A percentile compares a stretch with the other conserved stretches of the same genome.
Conservation (phyloP, 768 basidiomycete species). For the Serendipita sp. region DNA sequence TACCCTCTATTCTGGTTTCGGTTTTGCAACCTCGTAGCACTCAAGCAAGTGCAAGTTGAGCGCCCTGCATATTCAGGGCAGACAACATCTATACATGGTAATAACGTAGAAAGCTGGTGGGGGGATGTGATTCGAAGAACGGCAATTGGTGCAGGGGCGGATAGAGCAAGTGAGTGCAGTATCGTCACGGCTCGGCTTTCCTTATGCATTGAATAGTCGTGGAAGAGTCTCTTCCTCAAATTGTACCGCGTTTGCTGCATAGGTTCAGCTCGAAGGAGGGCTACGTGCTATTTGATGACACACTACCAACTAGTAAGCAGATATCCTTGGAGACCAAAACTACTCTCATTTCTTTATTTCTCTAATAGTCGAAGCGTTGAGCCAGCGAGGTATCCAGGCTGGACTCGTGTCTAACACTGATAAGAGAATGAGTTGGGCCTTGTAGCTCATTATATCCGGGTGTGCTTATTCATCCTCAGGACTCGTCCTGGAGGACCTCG, state of each 20-base stretch:
- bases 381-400: conserved; percentile 29
- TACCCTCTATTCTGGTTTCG: background rate
- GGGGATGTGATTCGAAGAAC: conserved; percentile 57
- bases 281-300: conserved; percentile 44
- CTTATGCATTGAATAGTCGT: conserved; percentile 27
- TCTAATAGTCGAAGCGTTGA: conserved; percentile 29
- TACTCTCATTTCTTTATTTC: conserved; percentile 2
- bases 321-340: background rate
- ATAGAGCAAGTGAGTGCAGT: conserved; percentile 30
- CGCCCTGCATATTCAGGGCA: conserved; percentile 43
- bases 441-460: conserved; percentile 6
- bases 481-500: conserved; percentile 43
- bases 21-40: conserved; percentile 17
- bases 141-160: conserved; percentile 58
- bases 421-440: conserved; percentile 42
- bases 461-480: conserved; percentile 16
- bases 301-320: conserved; percentile 29
- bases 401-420: conserved; percentile 62
- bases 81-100: conserved; percentile 12
- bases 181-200: background rate
- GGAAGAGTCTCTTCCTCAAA: conserved; percentile 32
- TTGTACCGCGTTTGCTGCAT: conserved; percentile 43
- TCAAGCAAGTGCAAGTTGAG: conserved; percentile 38
- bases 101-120: conserved; percentile 42
- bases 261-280: conserved; percentile 58